Evolutionary conservation across 192 early-diverging fungal genomes (phyloP).

Genomic region (Coemansia sp.): DNA sequence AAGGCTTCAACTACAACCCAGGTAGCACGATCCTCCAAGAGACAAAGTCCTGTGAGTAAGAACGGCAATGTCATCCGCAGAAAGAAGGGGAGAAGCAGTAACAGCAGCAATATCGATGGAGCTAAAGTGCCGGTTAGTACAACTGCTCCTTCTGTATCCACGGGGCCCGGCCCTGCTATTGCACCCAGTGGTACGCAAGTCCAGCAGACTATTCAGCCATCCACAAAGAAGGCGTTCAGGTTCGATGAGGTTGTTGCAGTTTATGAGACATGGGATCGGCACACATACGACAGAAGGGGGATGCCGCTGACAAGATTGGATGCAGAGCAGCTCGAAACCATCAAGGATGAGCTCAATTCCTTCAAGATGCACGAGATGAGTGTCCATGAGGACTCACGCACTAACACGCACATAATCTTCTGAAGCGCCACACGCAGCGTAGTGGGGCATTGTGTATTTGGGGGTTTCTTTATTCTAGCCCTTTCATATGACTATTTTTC

Average conservation of each 20-base stretch:
- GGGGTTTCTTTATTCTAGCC: too few relatives aligned
- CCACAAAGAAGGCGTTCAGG: slow-evolving; percentile 27
- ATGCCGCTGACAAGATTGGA: slow-evolving; percentile 80
- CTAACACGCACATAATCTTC: slow-evolving; percentile 72
- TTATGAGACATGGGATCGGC: slow-evolving; percentile 67
- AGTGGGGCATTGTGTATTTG: neutral
- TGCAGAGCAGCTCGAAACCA: slow-evolving; percentile 77
- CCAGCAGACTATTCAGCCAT: neutral
- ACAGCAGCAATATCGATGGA: neutral
- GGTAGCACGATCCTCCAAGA: neutral
- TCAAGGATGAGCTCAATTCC: slow-evolving; percentile 93
- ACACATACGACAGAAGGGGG: slow-evolving; percentile 88
- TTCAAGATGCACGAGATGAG: slow-evolving; percentile 92
- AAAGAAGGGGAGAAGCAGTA: slow-evolving; percentile 6
- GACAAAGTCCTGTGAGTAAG: neutral
- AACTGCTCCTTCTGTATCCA: neutral
- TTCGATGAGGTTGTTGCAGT: slow-evolving; percentile 59
- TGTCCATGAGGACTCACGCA: slow-evolving; percentile 76
- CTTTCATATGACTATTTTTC: too few relatives aligned
- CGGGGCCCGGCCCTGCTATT: neutral
- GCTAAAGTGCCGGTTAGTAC: neutral
- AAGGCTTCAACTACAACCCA: slow-evolving; percentile 4
- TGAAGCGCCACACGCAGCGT: slow-evolving; percentile 21
- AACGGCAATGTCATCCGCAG: slow-evolving; percentile 4
- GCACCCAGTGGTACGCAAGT: neutral